Evolutionary conservation across 306 rosid species (phyloP).

Genomic region (Sophora flavescens): DNA sequence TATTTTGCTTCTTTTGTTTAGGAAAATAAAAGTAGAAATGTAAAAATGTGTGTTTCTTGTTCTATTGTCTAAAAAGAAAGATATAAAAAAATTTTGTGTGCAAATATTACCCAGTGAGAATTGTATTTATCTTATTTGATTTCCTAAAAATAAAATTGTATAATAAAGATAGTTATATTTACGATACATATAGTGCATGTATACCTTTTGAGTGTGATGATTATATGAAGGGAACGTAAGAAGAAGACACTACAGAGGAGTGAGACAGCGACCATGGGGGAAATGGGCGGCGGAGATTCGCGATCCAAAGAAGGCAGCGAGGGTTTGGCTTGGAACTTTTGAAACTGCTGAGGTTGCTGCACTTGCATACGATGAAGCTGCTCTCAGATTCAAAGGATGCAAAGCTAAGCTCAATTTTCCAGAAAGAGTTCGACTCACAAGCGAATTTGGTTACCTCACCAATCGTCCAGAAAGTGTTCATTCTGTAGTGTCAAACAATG

Average conservation of each 20-base stretch:
- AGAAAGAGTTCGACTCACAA: slow-evolving; percentile 58
- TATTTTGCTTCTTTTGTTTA: too few species aligned
- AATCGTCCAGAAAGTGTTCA: not conserved
- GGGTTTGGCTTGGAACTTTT: slow-evolving; percentile 87
- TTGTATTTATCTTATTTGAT: too few species aligned
- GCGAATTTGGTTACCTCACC: slow-evolving; percentile 40
- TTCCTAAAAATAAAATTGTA: too few species aligned
- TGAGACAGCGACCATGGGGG: slow-evolving; percentile 85
- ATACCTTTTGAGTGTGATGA: not conserved
- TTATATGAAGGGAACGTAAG: slow-evolving; percentile 37
- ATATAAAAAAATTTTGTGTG: too few species aligned
- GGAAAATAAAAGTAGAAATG: too few species aligned
- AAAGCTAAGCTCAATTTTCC: slow-evolving; percentile 90
- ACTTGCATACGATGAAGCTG: slow-evolving; percentile 76
- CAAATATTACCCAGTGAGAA: too few species aligned
- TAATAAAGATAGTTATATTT: too few species aligned
- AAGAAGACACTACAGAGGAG: slow-evolving; percentile 75
- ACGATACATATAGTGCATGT: too few species aligned
- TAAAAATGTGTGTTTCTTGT: too few species aligned
- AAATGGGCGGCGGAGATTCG: slow-evolving; percentile 90
- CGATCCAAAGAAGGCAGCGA: slow-evolving; percentile 69
- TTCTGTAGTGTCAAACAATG: not conserved
- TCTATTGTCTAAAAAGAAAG: too few species aligned
- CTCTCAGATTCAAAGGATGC: slow-evolving; percentile 77
- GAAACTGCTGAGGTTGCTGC: slow-evolving; percentile 80